Base-by-base conservation (phyloP, 192 early-diverging fungal genomes). In the Pilaira anomala region DNA sequence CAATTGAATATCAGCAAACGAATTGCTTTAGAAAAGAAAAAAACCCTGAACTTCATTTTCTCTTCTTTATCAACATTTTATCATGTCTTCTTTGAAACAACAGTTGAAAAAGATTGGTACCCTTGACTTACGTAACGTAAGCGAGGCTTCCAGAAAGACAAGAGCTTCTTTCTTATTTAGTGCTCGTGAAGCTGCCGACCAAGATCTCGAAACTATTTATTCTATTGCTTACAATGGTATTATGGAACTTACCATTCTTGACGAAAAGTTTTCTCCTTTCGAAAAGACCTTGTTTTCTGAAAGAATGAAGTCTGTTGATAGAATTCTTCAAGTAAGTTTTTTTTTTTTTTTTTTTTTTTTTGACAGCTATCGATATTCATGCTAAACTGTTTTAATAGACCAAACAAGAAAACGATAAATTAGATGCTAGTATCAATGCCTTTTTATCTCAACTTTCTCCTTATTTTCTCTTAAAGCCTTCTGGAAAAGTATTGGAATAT, bases 401-500 rank as follows among this genome's bases (percentile, higher is more conserved):
- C 13, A 83, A 85, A 60, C 82, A 86, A 61, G 93, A 96, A 50
- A 95, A 92, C 65, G 79, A 71, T 5, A 80, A 84, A 58, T 76
- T 98, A 26, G 88, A 98, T 75, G 69, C 83, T 49, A 86, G 80
- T 67, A 87, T 98, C 56, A 61, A 72, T 12, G 57, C 74, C 41
- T 95, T 98, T 48, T 65, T 98, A 46, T 77, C 76, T n/a, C 78
- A 82, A 12, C 61, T 97, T 18, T 93, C 91, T 6, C 93, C 91
- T 7, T 87, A 93, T 68, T 92, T 95, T 65, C 70, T 95, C 49
- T 76, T 89, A n/a, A 84, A 87, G 60, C 84, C 89, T n/a, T 78
- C 93, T 0, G 87, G 91, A 61, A 95, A 96, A 69, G 88, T 87
- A 0, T 68, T 97, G 16, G 96, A 98, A 71, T 98, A 94, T 92